phyloP scores from a whole-genome alignment of 306 rosid species.

The Quillaja saponaria region DNA sequence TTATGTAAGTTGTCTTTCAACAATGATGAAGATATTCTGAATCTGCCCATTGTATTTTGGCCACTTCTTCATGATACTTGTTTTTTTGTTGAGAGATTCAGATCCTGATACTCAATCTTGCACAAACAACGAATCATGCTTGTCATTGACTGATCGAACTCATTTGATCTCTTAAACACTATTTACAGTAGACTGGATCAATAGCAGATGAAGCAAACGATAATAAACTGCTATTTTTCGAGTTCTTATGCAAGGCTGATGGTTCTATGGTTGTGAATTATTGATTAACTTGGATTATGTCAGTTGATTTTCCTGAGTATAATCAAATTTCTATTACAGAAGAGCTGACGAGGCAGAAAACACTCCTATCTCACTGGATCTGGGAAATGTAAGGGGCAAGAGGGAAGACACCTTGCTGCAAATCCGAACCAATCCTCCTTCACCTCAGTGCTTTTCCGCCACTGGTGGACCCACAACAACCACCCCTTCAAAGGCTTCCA shows the following conservation, averaged over 20 bases:
- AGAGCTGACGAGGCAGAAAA: constrained; percentile 62
- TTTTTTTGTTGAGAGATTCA: background rate
- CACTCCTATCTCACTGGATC: constrained; percentile 51
- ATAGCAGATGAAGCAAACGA: background rate
- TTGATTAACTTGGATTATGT: constrained; percentile 6
- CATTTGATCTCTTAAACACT: too few species aligned
- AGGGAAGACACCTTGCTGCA: constrained; percentile 49
- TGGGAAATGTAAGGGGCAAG: constrained; percentile 49
- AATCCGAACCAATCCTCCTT: constrained; percentile 88
- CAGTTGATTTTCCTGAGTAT: background rate
- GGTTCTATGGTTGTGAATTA: background rate
- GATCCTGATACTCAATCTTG: background rate
- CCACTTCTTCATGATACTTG: too few species aligned
- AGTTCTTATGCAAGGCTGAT: background rate
- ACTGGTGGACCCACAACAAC: constrained; percentile 39
- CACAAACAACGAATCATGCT: background rate
- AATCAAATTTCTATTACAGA: constrained; percentile 40
- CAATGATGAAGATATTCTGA: background rate
- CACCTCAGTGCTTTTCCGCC: constrained; percentile 95
- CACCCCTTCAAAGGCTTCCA: constrained; percentile 47
- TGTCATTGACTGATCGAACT: background rate
- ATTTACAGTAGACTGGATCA: too few species aligned
- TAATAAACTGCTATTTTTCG: background rate
- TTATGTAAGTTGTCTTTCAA: background rate
- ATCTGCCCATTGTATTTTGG: too few species aligned